Evolutionary conservation across 352 stramenopile genomes (phyloP), one percentile per base, ranked within the genome.

Genomic region (Phytopythium sindhum): DNA sequence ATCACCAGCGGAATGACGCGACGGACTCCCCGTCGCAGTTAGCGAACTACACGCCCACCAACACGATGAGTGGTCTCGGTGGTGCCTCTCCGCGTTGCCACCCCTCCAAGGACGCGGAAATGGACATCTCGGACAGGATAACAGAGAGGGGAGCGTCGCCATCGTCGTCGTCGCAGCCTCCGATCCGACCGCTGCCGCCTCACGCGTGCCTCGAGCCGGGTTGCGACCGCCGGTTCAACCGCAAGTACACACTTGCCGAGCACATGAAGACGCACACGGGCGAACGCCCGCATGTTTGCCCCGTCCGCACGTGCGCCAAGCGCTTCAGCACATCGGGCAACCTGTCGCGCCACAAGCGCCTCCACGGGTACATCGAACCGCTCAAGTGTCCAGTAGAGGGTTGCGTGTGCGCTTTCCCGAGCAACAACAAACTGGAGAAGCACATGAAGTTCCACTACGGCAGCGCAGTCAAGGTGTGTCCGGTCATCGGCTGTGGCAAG

Each of bases 261-360:
- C 70, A 78, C 56, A 74, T 75, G 45, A 75, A 78, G 68, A 78
- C 68, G 21, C 61, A 69, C 52, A 78, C 69, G 45, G 63, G 57
- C 37, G 67, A 80, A 44, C 57, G 60, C 41, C 63, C 66, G 12
- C 65, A 81, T 7, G 68, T 76, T 23, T 81, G 74, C 47, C 53
- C 59, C 1, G 65, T 73, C 8, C 45, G 31, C 24, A 67, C 64
- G 0, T 81, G 73, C 24, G 73, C 63, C 53, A 81, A 78, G 64
- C 69, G 70, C 45, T 81, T 81, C 65, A 81, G 68, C 47, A 81
- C 73, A 14, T 71, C 68, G 11, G 73, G 73, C 23, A 81, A 81
- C 64, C 67, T 78, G n/a, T 72, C 72, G 17, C 68, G 73, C 2
- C 73, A 81, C 51, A 77, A 72, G 45, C 63, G 67, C 24, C 67